These are phyloP conservation scores for Rutidosis leptorrhynchoides DNA, from an alignment of 129 eudicot species.

Conservation along the genomic window DNA sequence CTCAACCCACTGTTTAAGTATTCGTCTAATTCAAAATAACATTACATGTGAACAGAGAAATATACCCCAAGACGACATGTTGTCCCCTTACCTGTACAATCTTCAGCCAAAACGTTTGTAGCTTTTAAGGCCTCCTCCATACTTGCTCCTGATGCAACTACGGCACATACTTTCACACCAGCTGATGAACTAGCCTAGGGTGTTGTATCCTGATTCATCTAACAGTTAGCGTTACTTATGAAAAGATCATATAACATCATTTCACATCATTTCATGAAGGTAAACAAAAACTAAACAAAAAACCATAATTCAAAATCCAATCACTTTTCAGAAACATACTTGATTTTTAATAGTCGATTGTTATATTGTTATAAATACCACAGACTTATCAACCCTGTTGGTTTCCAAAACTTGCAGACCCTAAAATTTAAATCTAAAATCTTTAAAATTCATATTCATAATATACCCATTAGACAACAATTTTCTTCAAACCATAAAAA, in stretches of 20 bases:
- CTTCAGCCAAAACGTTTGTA: slow-evolving; percentile 83
- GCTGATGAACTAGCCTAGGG: slow-evolving; percentile 99
- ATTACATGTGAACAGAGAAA: slow-evolving; percentile 14
- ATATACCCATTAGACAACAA: too few relatives aligned
- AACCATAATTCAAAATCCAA: too few relatives aligned
- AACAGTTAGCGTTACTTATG: slow-evolving; percentile 7
- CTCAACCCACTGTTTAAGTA: too few relatives aligned
- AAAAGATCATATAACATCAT: neutral
- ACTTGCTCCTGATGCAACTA: slow-evolving; percentile 90
- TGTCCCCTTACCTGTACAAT: slow-evolving; percentile 88
- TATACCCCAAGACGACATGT: slow-evolving; percentile 99
- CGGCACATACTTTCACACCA: slow-evolving; percentile 97
- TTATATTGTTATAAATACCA: too few relatives aligned
- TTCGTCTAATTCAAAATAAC: neutral
- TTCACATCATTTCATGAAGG: neutral
- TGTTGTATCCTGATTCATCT: slow-evolving; percentile 71
- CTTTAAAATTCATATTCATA: too few relatives aligned
- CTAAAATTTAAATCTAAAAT: too few relatives aligned
- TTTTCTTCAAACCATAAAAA: too few relatives aligned
- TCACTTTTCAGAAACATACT: too few relatives aligned
- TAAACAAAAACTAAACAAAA: neutral
- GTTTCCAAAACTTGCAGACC: too few relatives aligned
- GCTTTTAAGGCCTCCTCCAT: slow-evolving; percentile 87
- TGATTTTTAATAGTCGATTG: too few relatives aligned
- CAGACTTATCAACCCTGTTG: too few relatives aligned